Evolutionary conservation across 495 filamentous ascomycete species (phyloP), one percentile per base, ranked within the genome.

Genomic region (Articulospora tetracladia): DNA sequence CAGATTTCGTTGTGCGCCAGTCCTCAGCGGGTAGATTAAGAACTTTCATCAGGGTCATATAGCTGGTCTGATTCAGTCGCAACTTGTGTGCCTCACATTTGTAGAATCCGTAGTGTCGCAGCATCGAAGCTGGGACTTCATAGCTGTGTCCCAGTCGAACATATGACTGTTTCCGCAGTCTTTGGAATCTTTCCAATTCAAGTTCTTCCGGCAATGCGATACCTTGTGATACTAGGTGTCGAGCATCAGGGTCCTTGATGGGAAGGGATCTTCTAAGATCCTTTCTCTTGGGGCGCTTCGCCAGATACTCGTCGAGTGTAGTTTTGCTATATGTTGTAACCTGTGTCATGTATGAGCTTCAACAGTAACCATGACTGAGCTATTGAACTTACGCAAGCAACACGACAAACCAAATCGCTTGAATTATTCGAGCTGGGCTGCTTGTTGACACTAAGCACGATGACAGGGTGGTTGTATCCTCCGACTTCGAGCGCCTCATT

Each of bases 391-490:
- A 65, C 62, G 34, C 46, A 53, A 22, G 34, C 62, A 3, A 65
- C 36, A 25, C 26, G 27, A 50, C 62, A 65, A 12, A 65, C 20
- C 11, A 57, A 2, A 48, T 65, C 62, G 7, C 53, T 53, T 19
- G 4, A 8, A 0, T 24, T 27, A 32, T 3, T 48, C 39, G 61
- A 59, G 12, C 25, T 32, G 27, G 53, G 24, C 11, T 34, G 52
- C 27, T 60, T 52, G 2, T 13, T 12, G 19, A 64, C 53, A 23
- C 34, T 47, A 19, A 65, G 23, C 13, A 65, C 62, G 4, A 65
- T 36, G 8, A 60, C 62, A 6, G 62, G 62, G 28, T 65, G 62
- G 26, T 60, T 49, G 24, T 65, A 65, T 8, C 62, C 62, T 6
- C 15, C 47, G 8, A 52, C 36, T 4, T 61, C 24, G 13, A 65